Evolutionary conservation across 768 basidiomycete species (phyloP), one percentile per base, ranked within the genome.

Genomic region (Boletus fagicola): DNA sequence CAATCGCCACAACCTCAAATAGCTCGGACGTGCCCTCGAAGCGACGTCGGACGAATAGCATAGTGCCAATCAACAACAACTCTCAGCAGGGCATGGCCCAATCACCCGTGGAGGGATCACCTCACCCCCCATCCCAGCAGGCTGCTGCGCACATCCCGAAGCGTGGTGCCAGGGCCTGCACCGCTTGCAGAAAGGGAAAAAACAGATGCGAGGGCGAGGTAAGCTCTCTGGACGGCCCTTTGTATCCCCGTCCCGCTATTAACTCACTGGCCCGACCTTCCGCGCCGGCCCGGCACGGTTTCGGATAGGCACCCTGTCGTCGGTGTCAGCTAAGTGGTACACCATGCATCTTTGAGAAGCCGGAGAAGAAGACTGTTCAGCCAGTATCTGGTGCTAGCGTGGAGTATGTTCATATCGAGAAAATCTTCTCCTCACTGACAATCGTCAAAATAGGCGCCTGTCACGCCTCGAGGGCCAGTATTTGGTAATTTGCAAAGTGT

Each of bases 171-270:
- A 79, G 90, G 61, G 92, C 92, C 53, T 94, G 92, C 72, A 92
- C 91, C 16, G 84, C 87, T 61, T 94, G 92, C 74, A 85, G 92
- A 71, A 92, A 91, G 66, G 92, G 92, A 56, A 94, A 94, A 79
- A 94, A 94, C 78, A 80, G 92, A 72, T 94, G 92, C 70, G 92
- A 94, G 77, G 91, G 92, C 74, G 92, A 92, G 83, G 91, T 91
- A 68, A 70, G 82, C 63, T 61, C 56, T 54, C 42, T 70, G 50
- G 57, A 62, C 59, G 70, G 65, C 64, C 65, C 70, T 70, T 71
- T 64, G 60, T 59, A 62, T 65, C 72, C 33, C 76, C 79, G 73
- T 76, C 78, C 79, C 76, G 71, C 65, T 73, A 69, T 56, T 64
- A 46, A 69, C 80, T 83, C 76, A 79, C 78, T 79, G 85, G 83